These are phyloP conservation scores for Geotrichum carabidarum DNA, from an alignment of 1,139 yeast genomes.

Conservation along the genomic window DNA sequence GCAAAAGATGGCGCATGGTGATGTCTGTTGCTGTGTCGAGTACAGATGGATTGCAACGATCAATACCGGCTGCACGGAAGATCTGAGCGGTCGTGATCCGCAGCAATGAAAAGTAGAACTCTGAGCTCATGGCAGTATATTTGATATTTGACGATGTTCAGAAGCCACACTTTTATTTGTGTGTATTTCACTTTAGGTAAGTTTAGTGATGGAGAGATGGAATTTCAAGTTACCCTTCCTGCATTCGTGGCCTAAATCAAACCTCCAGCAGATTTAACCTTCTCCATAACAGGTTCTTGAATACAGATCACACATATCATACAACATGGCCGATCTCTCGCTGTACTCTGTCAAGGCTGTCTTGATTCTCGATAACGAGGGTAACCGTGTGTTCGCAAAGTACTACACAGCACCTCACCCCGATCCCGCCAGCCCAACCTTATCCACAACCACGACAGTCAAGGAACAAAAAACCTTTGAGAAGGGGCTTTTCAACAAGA, in stretches of 20 bases:
- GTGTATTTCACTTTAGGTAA: neutral
- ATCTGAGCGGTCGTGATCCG: slow-evolving; percentile 63
- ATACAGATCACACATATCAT: neutral
- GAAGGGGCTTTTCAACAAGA: slow-evolving; percentile 61
- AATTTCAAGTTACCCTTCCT: neutral
- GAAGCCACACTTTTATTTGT: neutral
- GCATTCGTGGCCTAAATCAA: neutral
- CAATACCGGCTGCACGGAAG: slow-evolving; percentile 67
- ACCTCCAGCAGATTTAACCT: neutral
- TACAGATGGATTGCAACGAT: slow-evolving; percentile 57
- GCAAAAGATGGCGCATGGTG: slow-evolving; percentile 50
- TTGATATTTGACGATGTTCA: neutral
- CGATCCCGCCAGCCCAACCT: slow-evolving; percentile 30
- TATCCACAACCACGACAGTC: slow-evolving; percentile 30
- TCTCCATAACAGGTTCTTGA: neutral
- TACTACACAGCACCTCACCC: slow-evolving; percentile 68
- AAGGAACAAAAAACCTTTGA: slow-evolving; percentile 77
- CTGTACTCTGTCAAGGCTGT: slow-evolving; percentile 75
- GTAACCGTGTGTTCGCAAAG: slow-evolving; percentile 75
- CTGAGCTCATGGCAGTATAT: slow-evolving; percentile 21
- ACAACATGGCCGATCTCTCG: slow-evolving; percentile 26
- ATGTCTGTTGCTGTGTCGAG: slow-evolving; percentile 61
- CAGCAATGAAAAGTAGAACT: slow-evolving; percentile 55
- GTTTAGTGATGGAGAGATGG: neutral
- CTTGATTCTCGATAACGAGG: slow-evolving; percentile 74